Base-by-base conservation (phyloP, 1,139 yeast species). In the Scheffersomyces illinoinensis region DNA sequence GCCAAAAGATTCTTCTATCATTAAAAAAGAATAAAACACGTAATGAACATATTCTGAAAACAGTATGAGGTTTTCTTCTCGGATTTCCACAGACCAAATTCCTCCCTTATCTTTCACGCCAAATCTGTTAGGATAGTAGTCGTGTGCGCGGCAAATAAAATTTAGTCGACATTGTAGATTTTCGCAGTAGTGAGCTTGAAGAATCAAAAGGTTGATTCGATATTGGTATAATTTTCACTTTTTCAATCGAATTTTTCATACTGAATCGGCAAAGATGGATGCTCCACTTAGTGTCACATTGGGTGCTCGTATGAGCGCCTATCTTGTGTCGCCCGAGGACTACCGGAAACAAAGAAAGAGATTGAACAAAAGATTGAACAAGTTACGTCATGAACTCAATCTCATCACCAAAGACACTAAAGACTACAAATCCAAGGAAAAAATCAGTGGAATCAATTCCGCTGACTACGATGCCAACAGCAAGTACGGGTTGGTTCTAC, bases 341-440 rank as follows among this genome's bases (percentile, higher is more conserved):
- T 84, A 70, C 65, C 82, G 77, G 58, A 83, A 80, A 61, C 83
- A 84, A 63, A 77, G 88, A 68, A 74, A 74, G 57, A 72, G 77
- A 58, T 64, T 81, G 57, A 81, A 79, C 62, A 83, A 84, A 64
- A 76, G 80, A 59, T 72, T 89, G 54, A 81, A 83, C 51, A 83
- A 83, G 61, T 75, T 87, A 61, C 89, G 91, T 68, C 85, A 82
- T 59, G 83, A 82, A 23, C 76, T 89, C 60, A 78, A 78, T 55
- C 74, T 89, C 60, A 84, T 86, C 62, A 84, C 87, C 20, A 82
- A 79, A 62, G 88, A 86, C 68, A 85, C 90, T 50, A 84, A 80
- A 65, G 77, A 85, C 64, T 87, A 85, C 71, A 71, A 70, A 57
- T 69, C 75, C 12, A 83, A 84, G 59, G 80, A 81, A 59, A 77